Conservation (phyloP, 164 flowering plant species). For the Berberis thunbergii region DNA sequence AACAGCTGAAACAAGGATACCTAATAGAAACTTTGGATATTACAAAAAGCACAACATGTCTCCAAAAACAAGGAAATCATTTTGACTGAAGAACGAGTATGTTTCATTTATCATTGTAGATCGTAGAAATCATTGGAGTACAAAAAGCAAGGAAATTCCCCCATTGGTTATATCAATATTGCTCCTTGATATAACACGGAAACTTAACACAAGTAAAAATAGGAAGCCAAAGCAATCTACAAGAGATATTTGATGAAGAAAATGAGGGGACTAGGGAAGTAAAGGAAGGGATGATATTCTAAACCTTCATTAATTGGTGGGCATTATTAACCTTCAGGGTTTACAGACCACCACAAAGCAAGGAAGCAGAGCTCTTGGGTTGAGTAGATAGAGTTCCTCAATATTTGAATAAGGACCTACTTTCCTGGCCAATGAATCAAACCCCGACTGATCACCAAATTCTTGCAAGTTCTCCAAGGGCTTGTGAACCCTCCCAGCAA, state of each 20-base stretch:
- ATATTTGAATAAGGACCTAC: constrained; percentile 67
- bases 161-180: too few relatives aligned
- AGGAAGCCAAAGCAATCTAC: neutral
- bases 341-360: constrained; percentile 91
- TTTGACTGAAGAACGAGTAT: too few relatives aligned
- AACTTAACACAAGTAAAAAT: too few relatives aligned
- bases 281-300: neutral
- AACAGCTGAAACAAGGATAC: too few relatives aligned
- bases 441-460: constrained; percentile 49
- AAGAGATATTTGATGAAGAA: neutral
- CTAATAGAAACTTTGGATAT: too few relatives aligned
- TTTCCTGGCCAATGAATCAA: constrained; percentile 79
- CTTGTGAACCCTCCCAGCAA: constrained; percentile 72
- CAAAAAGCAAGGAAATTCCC: too few relatives aligned
- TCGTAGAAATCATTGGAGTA: too few relatives aligned
- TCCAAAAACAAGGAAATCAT: too few relatives aligned
- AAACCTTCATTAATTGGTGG: neutral
- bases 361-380: constrained; percentile 83
- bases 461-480: constrained; percentile 60
- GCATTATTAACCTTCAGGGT: constrained; percentile 25
- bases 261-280: neutral
- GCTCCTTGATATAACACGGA: too few relatives aligned
- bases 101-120: too few relatives aligned
- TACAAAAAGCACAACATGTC: too few relatives aligned
- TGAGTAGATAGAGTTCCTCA: constrained; percentile 84